These are phyloP conservation scores for Cymbopogon citratus DNA, from an alignment of 176 grass and related monocot species.

Conservation along the genomic window DNA sequence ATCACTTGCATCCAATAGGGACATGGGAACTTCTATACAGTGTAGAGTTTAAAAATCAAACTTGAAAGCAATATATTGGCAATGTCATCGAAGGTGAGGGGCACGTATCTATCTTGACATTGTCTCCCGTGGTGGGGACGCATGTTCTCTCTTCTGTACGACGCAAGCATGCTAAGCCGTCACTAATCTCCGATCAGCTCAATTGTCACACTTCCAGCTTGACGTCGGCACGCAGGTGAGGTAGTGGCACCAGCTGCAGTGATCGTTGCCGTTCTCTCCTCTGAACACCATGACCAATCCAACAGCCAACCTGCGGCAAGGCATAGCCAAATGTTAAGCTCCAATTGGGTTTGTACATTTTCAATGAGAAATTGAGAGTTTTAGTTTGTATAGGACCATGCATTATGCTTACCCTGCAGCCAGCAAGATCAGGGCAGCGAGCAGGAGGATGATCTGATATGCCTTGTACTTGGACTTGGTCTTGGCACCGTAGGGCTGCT, in stretches of 20 bases:
- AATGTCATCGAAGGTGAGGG: conserved; percentile 8
- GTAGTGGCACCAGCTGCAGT: conserved; percentile 89
- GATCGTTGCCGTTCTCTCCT: conserved; percentile 60
- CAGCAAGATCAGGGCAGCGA: conserved; percentile 32
- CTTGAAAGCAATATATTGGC: conserved; percentile 12
- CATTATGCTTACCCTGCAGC: conserved; percentile 48
- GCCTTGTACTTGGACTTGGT: conserved; percentile 49
- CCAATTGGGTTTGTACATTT: not conserved
- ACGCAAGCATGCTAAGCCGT: not conserved
- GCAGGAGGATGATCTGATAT: conserved; percentile 56
- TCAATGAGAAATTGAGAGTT: not conserved
- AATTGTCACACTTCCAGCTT: conserved; percentile 66
- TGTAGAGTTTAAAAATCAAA: not conserved
- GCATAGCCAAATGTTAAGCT: not conserved
- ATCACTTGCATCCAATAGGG: not conserved
- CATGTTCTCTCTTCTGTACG: conserved; percentile 14
- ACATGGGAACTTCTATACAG: conserved; percentile 1
- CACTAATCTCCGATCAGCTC: conserved; percentile 14
- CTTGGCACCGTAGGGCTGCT: conserved; percentile 26
- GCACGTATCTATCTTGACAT: conserved; percentile 15
- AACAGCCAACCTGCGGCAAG: conserved; percentile 39
- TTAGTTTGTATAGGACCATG: not conserved
- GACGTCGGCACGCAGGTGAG: conserved; percentile 67
- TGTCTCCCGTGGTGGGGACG: not conserved
- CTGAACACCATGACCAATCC: conserved; percentile 55